Conservation (phyloP, 805 yeast species). For the Grigorovia jiainica region DNA sequence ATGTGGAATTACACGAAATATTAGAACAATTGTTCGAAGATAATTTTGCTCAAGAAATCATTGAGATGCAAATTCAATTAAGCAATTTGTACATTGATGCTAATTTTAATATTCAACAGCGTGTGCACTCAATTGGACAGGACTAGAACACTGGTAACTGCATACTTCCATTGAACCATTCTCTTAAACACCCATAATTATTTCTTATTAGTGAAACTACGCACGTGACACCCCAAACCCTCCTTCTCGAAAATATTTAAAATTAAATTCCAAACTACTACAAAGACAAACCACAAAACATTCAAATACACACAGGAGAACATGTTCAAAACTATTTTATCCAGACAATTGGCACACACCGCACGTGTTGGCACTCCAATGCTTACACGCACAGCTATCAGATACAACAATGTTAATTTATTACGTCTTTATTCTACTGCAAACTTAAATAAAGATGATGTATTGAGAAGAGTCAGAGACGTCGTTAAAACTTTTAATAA, state of each 20-base stretch:
- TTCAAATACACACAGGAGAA: neutral
- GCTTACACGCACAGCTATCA: neutral
- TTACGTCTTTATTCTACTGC: slow-evolving; percentile 48
- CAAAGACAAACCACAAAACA: too few species aligned
- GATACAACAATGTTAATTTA: neutral
- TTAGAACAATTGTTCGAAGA: slow-evolving; percentile 52
- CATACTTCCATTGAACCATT: too few species aligned
- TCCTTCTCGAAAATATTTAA: too few species aligned
- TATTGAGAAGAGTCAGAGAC: slow-evolving; percentile 69
- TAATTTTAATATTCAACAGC: neutral
- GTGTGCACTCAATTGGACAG: too few species aligned
- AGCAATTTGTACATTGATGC: neutral
- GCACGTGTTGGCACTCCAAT: neutral
- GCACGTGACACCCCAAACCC: too few species aligned
- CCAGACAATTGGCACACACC: neutral
- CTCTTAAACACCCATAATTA: too few species aligned
- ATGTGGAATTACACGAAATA: slow-evolving; percentile 58
- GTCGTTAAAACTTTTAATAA: slow-evolving; percentile 63
- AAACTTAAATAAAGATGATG: slow-evolving; percentile 60
- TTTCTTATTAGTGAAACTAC: too few species aligned
- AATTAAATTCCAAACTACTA: too few species aligned
- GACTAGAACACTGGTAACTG: too few species aligned
- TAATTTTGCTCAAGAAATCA: slow-evolving; percentile 62
- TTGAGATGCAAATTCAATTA: slow-evolving; percentile 24
- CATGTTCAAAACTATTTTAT: slow-evolving; percentile 43